Conservation (phyloP, 179 eudicot genomes). For the Nepenthes alata region DNA sequence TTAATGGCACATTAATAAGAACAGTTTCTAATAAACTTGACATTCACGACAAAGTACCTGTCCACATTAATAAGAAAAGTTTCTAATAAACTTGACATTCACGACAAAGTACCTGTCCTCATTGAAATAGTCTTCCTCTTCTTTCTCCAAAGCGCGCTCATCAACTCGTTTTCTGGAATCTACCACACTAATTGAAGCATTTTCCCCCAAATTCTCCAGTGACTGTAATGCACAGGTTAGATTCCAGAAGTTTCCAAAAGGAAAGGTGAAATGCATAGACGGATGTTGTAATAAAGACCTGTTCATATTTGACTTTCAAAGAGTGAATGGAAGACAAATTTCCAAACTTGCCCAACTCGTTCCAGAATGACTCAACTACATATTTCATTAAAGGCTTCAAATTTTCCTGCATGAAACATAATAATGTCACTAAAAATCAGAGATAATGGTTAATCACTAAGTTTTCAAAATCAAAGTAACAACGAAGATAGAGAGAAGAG, state of each 20-base stretch:
- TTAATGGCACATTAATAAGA: constrained; percentile 3
- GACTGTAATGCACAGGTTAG: constrained; percentile 38
- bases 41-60: not conserved
- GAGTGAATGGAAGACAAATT: constrained; percentile 40
- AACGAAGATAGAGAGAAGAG: not conserved
- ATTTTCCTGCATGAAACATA: constrained; percentile 50
- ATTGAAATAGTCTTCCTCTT: constrained; percentile 93
- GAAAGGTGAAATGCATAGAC: not conserved
- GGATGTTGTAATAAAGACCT: constrained; percentile 31
- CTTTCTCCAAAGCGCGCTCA: constrained; percentile 89
- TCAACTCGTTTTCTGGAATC: constrained; percentile 66
- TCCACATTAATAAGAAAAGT: not conserved
- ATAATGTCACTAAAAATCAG: not conserved
- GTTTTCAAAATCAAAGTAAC: not conserved
- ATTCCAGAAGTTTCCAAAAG: constrained; percentile 6
- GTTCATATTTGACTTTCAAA: constrained; percentile 75
- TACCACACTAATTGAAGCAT: constrained; percentile 20
- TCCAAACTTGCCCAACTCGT: constrained; percentile 60
- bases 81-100: not conserved
- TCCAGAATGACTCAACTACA: constrained; percentile 80
- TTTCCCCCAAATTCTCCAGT: constrained; percentile 46
- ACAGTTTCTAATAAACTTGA: not conserved
- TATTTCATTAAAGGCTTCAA: constrained; percentile 58
- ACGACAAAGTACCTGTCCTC: constrained; percentile 57
- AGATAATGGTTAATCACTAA: not conserved